Evolutionary conservation across 495 filamentous ascomycete species (phyloP), one percentile per base, ranked within the genome.

Genomic region (Echria macrotheca): DNA sequence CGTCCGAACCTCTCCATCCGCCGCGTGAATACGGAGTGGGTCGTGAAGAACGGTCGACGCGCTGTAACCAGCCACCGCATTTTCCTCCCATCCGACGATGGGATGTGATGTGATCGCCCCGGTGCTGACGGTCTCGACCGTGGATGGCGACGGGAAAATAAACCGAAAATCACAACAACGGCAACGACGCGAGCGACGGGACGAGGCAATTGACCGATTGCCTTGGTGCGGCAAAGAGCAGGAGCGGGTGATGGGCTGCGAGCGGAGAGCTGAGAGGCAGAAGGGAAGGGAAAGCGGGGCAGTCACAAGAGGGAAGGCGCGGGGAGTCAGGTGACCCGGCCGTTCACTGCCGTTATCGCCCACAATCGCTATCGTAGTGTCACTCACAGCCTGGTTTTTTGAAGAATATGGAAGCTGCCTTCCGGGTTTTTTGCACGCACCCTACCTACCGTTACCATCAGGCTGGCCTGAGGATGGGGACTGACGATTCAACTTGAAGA

Each of bases 41-140:
- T 55, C 58, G 38, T 40, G 46, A 39, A 19, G 44, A n/a, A 35
- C 43, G 51, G 41, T 49, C 24, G 54, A 58, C 37, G 57, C 53
- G 49, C 47, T 49, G 55, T 50, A 44, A 50, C 63, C 60, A 64
- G 57, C 63, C 63, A 62, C 60, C 61, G 49, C 52, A 57, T 63
- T 64, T 65, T 51, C 35, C 23, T 32, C 52, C 39, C 21, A 33
- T 47, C 32, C 15, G 23, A 23, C 38, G 45, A 47, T 37, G n/a
- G n/a, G n/a, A n/a, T n/a, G n/a, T 47, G 22, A 28, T 32, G 19
- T 44, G 42, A 44, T 32, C 25, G 42, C 19, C 25, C 22, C 17
- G 23, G 21, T 38, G 33, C 28, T 39, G 46, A 26, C 28, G 42
- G 23, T 38, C 23, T 37, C 33, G 44, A 47, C 2, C 11, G 12